Evolutionary conservation across 164 flowering plant genomes (phyloP).

Genomic region (Pachysandra terminalis): DNA sequence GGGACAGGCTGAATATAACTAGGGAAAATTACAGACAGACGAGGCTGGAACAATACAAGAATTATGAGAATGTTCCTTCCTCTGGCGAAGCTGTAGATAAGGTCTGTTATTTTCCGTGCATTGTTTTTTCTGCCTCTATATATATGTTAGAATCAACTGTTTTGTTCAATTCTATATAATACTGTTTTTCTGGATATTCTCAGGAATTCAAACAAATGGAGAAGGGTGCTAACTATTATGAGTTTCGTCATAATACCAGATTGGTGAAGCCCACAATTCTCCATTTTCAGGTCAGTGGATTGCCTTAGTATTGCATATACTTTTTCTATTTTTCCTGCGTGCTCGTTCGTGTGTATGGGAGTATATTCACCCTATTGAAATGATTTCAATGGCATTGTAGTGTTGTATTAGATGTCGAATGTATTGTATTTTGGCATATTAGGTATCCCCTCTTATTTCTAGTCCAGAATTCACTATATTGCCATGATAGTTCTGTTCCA

Average conservation of each 20-base stretch:
- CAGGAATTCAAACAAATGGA: constrained; percentile 48
- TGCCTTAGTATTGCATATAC: not conserved
- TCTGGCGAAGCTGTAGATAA: constrained; percentile 53
- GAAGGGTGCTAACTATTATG: constrained; percentile 51
- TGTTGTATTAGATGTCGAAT: too few species aligned
- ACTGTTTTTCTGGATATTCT: not conserved
- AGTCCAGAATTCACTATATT: too few species aligned
- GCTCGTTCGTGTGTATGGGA: too few species aligned
- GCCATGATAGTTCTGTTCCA: too few species aligned
- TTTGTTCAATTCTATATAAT: not conserved
- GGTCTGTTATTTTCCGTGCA: constrained; percentile 23
- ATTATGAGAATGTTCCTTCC: constrained; percentile 53
- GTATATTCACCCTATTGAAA: too few species aligned
- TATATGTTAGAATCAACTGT: not conserved
- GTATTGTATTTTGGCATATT: too few species aligned
- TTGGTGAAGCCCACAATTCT: constrained; percentile 67
- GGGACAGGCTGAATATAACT: constrained; percentile 59
- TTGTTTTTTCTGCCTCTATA: not conserved
- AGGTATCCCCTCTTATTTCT: too few species aligned
- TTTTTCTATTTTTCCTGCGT: too few species aligned
- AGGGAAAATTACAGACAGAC: constrained; percentile 55
- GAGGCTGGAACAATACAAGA: constrained; percentile 62
- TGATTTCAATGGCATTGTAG: too few species aligned
- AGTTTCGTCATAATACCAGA: constrained; percentile 58
- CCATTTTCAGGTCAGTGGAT: constrained; percentile 63